Evolutionary conservation across 306 rosid species (phyloP), one percentile per base, ranked within the genome.

Genomic region (Trifolium fragiferum): DNA sequence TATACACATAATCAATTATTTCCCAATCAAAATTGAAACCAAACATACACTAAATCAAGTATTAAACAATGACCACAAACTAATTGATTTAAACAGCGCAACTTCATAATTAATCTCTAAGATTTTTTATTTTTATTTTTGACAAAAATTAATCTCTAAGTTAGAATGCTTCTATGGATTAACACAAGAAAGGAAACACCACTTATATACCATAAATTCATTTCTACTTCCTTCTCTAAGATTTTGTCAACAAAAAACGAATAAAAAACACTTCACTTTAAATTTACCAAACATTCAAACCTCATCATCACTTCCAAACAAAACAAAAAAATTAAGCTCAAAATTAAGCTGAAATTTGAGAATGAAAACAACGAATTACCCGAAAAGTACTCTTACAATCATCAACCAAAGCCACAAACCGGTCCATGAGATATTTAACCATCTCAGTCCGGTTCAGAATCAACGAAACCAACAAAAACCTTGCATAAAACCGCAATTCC

Each of bases 401-500:
- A 10, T 92, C 98, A 58, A 95, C 91, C 64, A 92, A 77, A 68
- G 93, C 85, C 55, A 80, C 85, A 78, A 95, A 85, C 59, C 90
- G 90, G 57, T 95, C 92, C 21, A 85, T 62, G 10, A 95, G 97
- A 40, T 85, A 86, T 68, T 80, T 83, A 35, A 95, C 89, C 84
- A 84, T 90, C 60, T 92, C 98, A 62, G 84, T 57, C 23, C 96
- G 92, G 89, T 87, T 90, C 72, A 95, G 60, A 80, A 95, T 81
- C 84, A 95, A 62, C 6, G 99, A 84, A 54, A 95, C 99, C 46
- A 89, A 68, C 86, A 95, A 80, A 70, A 95, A 95, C 80, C 99
- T 85, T 0, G 99, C 99, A 83, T 92, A 95, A 57, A 95, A 95
- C 44, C 99, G 73, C 78, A 95, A 50, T 79, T 92, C 96, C 92